phyloP scores from a whole-genome alignment of 192 early-diverging fungal genomes.

The Piromyces finnis region DNA sequence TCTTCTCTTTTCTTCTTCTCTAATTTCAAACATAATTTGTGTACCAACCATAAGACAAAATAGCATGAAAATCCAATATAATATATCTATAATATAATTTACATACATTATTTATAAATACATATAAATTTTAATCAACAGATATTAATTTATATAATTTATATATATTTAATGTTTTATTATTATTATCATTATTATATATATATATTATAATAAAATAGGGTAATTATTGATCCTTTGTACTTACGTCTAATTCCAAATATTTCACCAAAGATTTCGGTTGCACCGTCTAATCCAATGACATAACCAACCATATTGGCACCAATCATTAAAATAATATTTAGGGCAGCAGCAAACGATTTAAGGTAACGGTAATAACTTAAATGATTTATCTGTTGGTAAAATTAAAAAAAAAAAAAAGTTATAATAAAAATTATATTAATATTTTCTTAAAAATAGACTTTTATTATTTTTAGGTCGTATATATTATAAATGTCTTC shows the following conservation, averaged over 20 bases:
- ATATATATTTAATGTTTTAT: too few species aligned
- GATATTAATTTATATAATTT: too few species aligned
- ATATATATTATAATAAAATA: too few species aligned
- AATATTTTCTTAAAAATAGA: too few species aligned
- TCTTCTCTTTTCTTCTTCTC: conserved; percentile 46
- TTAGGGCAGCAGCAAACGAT: conserved; percentile 58
- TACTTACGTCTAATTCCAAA: conserved; percentile 32
- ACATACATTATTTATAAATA: too few species aligned
- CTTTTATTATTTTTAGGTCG: too few species aligned
- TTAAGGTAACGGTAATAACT: conserved; percentile 58
- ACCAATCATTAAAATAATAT: conserved; percentile 87
- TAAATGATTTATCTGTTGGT: background rate
- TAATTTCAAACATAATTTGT: conserved; percentile 68
- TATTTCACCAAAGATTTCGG: conserved; percentile 47
- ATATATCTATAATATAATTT: conserved; percentile 10
- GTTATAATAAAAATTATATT: too few species aligned
- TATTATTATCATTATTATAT: too few species aligned
- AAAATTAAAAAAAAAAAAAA: too few species aligned
- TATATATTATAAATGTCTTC: too few species aligned
- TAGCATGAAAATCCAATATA: conserved; percentile 25
- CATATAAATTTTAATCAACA: background rate
- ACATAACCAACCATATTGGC: conserved; percentile 93
- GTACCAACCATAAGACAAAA: conserved; percentile 36
- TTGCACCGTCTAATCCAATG: conserved; percentile 73
- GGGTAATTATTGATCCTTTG: background rate